phyloP scores from a whole-genome alignment of 371 early-diverging fungal species.

The Mortierella sp. region DNA sequence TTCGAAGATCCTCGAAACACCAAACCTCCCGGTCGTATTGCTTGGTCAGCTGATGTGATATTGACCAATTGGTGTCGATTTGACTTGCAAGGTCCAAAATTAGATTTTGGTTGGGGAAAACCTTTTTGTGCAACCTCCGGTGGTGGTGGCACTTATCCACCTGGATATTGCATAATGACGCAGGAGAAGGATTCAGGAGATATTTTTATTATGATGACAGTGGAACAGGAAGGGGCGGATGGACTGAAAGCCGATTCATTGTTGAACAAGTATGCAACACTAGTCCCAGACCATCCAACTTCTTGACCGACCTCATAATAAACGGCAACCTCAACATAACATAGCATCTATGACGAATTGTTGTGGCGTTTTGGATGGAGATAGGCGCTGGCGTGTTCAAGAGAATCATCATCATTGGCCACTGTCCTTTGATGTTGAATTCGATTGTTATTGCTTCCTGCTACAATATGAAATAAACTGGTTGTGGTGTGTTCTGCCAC shows the following conservation, averaged over 20 bases:
- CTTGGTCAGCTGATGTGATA: constrained; percentile 58
- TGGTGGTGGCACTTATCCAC: constrained; percentile 42
- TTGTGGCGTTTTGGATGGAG: too few species aligned
- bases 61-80: constrained; percentile 62
- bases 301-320: constrained; percentile 5
- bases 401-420: too few species aligned
- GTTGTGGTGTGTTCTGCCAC: too few species aligned
- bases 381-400: too few species aligned
- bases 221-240: constrained; percentile 54
- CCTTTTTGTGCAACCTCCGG: constrained; percentile 57
- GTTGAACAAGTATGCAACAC: constrained; percentile 58
- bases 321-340: neutral
- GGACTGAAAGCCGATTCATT: constrained; percentile 48
- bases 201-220: constrained; percentile 50
- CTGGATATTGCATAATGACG: constrained; percentile 58
- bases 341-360: too few species aligned
- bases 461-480: too few species aligned
- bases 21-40: constrained; percentile 42
- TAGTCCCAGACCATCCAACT: constrained; percentile 10
- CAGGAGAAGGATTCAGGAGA: constrained; percentile 51
- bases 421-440: too few species aligned
- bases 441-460: too few species aligned
- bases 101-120: constrained; percentile 62
- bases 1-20: constrained; percentile 45
- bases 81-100: constrained; percentile 57